Base-by-base conservation (phyloP, 345 rosid species). In the Eucalyptus cloeziana region DNA sequence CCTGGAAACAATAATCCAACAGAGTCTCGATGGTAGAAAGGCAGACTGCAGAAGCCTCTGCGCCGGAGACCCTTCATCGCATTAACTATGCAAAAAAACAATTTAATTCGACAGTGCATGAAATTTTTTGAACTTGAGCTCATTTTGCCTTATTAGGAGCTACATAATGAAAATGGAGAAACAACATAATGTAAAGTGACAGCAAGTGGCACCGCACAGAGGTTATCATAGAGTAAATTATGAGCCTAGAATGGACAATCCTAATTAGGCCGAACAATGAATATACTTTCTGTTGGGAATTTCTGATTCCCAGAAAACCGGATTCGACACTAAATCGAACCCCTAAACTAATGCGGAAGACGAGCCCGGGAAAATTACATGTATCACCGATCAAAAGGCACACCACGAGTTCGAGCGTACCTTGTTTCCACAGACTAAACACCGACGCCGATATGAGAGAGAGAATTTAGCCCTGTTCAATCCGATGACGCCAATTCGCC, bases 1-100 rank as follows among this genome's bases (percentile, higher is more conserved):
- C 96, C 99, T 97, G 92, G 44, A 88, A 62, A 80, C 49, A 33
- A 80, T 10, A 17, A 43, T 40, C 49, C 30, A 22, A 44, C 3
- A 40, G 49, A 25, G 1, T 17, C 43, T 21, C 6, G 1, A n/a
- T 44, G 43, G 30, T 4, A 15, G 49, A 81, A 81, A 81, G 50
- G 49, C 8, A 81, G 30, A 81, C 45, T 40, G 30, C 6, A 81
- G 62, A 56, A 56, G 62, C 30, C 5, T 0, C 30, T 22, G 62
- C 10, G 30, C 30, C 0, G 0, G 62, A 56, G 62, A 1, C 0
- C 62, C 27, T 56, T 24, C 62, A 56, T 56, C 3, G 5, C 62
- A 22, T 24, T 56, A 10, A 56, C 3, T 5, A 56, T 56, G 62
- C 62, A 56, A 22, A 5, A 9, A 24, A 56, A 56, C 6, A 22